Percentiles rank a stretch among this genome's conserved stretches.
Evolutionary conservation across 306 rosid genomes (phyloP).

Genomic region (Dalbergia cultrata): DNA sequence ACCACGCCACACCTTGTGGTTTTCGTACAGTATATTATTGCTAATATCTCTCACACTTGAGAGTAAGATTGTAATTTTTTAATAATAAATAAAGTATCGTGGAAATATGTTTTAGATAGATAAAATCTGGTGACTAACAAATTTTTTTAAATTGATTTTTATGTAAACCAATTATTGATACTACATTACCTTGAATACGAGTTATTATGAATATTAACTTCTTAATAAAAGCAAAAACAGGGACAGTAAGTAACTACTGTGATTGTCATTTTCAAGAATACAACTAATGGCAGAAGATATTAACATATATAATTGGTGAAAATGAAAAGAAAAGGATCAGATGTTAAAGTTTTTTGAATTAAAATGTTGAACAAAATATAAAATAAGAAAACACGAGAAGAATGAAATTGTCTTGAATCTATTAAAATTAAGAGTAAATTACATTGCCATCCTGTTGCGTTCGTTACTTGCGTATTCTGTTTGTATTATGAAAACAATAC

Average conservation of each 20-base stretch:
- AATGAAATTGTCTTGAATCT: background rate
- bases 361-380: too few relatives aligned
- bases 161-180: too few relatives aligned
- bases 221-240: background rate
- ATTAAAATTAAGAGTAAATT: background rate
- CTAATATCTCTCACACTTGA: too few relatives aligned
- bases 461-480: background rate
- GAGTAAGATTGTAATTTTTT: too few relatives aligned
- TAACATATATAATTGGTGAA: background rate
- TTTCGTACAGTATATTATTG: too few relatives aligned
- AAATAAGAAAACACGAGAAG: background rate
- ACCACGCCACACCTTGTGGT: too few relatives aligned
- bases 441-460: background rate
- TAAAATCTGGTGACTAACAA: too few relatives aligned
- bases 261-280: background rate
- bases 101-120: too few relatives aligned
- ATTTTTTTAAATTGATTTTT: too few relatives aligned
- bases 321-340: background rate
- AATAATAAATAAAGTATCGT: too few relatives aligned
- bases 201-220: too few relatives aligned
- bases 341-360: background rate
- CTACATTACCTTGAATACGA: too few relatives aligned
- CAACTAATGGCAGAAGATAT: background rate
- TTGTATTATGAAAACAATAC: background rate
- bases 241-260: background rate